Percentiles rank a stretch among this genome's conserved stretches.
These are phyloP conservation scores for Cercospora sojina DNA, from an alignment of 2,329 filamentous ascomycete genomes.

Conservation along the genomic window DNA sequence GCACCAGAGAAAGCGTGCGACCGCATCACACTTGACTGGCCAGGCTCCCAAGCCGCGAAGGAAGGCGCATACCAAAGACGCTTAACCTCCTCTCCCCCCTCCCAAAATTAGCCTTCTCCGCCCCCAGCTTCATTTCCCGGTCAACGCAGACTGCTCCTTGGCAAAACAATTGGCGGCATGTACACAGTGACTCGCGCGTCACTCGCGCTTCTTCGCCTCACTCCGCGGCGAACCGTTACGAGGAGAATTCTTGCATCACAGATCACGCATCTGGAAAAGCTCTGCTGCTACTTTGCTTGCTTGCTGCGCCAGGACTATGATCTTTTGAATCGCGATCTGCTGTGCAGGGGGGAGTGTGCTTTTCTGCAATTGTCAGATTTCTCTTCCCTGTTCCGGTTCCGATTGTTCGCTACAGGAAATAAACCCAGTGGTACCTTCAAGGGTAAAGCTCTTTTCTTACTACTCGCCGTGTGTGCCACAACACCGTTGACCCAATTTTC, in stretches of 20 bases:
- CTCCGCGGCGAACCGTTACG: background rate
- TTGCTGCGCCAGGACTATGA: background rate
- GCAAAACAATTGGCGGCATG: background rate
- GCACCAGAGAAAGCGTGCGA: background rate
- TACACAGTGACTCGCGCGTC: background rate
- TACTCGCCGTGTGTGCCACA: background rate
- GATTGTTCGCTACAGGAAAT: background rate
- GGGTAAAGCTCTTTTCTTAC: background rate
- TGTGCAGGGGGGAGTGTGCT: background rate
- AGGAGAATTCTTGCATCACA: background rate
- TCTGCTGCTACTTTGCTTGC: background rate
- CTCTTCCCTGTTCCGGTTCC: background rate
- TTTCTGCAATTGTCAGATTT: background rate
- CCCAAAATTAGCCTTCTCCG: background rate
- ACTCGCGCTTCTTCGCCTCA: background rate
- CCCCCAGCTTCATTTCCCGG: background rate
- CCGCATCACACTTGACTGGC: background rate
- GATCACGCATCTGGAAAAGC: background rate
- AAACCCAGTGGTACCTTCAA: background rate
- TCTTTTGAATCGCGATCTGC: background rate
- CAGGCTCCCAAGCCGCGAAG: conserved; percentile 9
- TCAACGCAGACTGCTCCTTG: background rate
- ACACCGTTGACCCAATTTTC: background rate
- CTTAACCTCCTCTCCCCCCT: background rate
- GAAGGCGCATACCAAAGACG: conserved; percentile 2